phyloP scores from a whole-genome alignment of 495 filamentous ascomycete species.

The Hyaloscypha bicolor region DNA sequence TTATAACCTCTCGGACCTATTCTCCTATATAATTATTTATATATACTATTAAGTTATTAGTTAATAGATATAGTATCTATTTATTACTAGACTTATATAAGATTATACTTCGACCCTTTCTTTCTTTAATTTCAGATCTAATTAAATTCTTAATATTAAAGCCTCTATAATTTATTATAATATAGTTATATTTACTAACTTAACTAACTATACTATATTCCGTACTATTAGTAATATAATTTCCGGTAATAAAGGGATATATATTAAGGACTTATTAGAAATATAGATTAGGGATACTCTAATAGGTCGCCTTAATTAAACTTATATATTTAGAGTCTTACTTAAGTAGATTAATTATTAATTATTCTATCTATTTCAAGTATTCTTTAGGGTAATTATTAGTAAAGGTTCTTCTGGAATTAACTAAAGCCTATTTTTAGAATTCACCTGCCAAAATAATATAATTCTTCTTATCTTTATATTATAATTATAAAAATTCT shows the following conservation, averaged over 20 bases:
- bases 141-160: background rate
- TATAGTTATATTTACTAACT: background rate
- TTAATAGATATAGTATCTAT: background rate
- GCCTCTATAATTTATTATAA: background rate
- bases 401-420: no score
- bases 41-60: background rate
- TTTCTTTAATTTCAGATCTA: background rate
- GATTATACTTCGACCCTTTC: no score
- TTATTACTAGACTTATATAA: no score
- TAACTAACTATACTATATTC: background rate
- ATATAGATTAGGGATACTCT: constrained; percentile 1
- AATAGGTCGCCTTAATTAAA: background rate
- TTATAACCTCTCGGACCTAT: constrained; percentile 3
- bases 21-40: background rate
- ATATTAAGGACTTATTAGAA: background rate
- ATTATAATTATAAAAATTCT: no score
- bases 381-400: background rate
- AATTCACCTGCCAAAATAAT: no score
- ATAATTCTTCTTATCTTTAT: no score
- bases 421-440: no score
- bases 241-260: background rate
- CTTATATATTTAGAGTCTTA: background rate
- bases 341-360: background rate
- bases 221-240: background rate
- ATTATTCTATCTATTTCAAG: background rate